Conservation (phyloP, 2,329 filamentous ascomycete species). For the Paracoccidioides brasiliensis region DNA sequence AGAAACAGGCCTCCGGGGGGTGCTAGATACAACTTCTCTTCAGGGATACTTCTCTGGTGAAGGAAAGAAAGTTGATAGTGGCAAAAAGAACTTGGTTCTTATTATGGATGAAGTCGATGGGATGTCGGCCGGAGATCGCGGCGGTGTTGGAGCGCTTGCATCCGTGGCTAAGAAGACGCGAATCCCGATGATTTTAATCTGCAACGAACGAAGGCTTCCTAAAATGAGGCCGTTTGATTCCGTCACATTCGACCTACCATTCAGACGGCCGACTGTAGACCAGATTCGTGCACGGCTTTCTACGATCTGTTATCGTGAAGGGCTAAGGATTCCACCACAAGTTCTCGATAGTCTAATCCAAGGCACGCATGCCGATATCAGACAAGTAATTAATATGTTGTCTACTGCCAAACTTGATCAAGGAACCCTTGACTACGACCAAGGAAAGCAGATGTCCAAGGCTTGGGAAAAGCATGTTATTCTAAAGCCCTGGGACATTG, state of each 20-base stretch:
- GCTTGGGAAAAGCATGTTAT: slow-evolving; percentile 97
- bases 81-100: slow-evolving; percentile 85
- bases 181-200: slow-evolving; percentile 91
- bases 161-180: slow-evolving; percentile 92
- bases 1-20: slow-evolving; percentile 73
- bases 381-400: slow-evolving; percentile 98
- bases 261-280: slow-evolving; percentile 78
- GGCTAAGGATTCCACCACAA: slow-evolving; percentile 65
- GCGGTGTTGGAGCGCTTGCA: slow-evolving; percentile 85
- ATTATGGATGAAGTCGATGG: slow-evolving; percentile 99
- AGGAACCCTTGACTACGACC: slow-evolving; percentile 63
- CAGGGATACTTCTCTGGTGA: slow-evolving; percentile 81
- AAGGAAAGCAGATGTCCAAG: slow-evolving; percentile 89
- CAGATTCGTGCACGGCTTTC: slow-evolving; percentile 85
- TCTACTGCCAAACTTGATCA: slow-evolving; percentile 85
- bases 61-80: slow-evolving; percentile 62
- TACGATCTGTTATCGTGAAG: slow-evolving; percentile 88
- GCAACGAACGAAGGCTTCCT: slow-evolving; percentile 80
- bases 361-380: slow-evolving; percentile 87
- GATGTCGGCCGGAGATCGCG: slow-evolving; percentile 94
- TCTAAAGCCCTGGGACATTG: slow-evolving; percentile 96
- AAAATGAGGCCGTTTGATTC: slow-evolving; percentile 99
- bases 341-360: slow-evolving; percentile 92
- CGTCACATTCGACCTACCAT: slow-evolving; percentile 70
- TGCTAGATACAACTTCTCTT: slow-evolving; percentile 86